A percentile compares a stretch with the other conserved stretches of the same genome.
Conservation (phyloP, 495 filamentous ascomycete species). For the Daldinia vernicosa region DNA sequence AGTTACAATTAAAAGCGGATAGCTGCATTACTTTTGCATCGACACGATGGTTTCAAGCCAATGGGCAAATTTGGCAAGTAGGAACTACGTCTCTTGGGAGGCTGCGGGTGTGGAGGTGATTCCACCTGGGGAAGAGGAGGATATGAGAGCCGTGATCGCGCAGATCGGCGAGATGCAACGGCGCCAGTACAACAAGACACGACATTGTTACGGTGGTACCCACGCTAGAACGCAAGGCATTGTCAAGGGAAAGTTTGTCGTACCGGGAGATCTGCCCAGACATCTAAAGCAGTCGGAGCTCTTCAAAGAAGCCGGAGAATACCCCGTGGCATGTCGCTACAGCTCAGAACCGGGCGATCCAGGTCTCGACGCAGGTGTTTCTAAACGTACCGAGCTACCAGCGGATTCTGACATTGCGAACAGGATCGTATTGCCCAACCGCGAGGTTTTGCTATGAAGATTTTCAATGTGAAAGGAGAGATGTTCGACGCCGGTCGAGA, state of each 20-base stretch:
- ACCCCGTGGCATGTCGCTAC: constrained; percentile 51
- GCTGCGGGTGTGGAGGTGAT: constrained; percentile 55
- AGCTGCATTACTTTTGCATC: neutral
- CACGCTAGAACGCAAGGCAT: constrained; percentile 58
- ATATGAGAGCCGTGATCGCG: constrained; percentile 57
- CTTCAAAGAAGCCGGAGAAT: constrained; percentile 53
- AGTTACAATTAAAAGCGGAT: neutral
- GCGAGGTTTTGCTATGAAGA: constrained; percentile 60
- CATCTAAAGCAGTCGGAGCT: constrained; percentile 56
- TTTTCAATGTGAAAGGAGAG: constrained; percentile 57
- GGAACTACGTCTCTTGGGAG: constrained; percentile 55
- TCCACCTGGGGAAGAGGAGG: constrained; percentile 53
- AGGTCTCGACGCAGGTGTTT: constrained; percentile 47
- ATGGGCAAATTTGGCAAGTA: constrained; percentile 13
- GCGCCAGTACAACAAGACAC: constrained; percentile 56
- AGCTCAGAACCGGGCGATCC: constrained; percentile 56
- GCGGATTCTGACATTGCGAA: neutral
- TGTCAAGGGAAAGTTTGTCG: constrained; percentile 56
- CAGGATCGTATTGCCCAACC: constrained; percentile 56
- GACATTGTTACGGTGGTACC: constrained; percentile 53
- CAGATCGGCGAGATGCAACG: constrained; percentile 60
- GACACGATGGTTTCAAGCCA: constrained; percentile 14
- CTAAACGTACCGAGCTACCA: neutral
- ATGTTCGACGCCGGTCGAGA: constrained; percentile 53
- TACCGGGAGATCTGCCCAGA: constrained; percentile 49